These are phyloP conservation scores for Penicillium diatomitis DNA, from an alignment of 495 filamentous ascomycete genomes.

Conservation along the genomic window DNA sequence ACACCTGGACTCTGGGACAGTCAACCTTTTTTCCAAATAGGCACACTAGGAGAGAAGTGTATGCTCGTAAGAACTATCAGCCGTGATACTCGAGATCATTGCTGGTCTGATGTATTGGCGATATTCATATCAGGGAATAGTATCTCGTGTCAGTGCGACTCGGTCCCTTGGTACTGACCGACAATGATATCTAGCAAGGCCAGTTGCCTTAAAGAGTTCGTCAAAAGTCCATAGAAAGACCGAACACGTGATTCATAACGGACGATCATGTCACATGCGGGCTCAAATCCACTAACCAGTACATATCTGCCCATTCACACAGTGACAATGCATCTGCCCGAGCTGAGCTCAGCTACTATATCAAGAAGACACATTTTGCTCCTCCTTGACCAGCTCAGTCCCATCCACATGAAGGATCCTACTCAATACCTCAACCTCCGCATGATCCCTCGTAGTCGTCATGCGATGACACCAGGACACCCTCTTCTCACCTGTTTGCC, in stretches of 20 bases:
- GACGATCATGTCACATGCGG: too few relatives aligned
- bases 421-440: slow-evolving; percentile 55
- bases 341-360: too few relatives aligned
- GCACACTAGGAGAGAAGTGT: background rate
- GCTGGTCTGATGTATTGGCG: background rate
- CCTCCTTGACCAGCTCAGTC: background rate
- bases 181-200: too few relatives aligned
- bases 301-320: too few relatives aligned
- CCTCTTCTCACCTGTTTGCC: slow-evolving; percentile 35
- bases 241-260: too few relatives aligned
- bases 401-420: slow-evolving; percentile 40
- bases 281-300: too few relatives aligned
- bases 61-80: slow-evolving; percentile 3
- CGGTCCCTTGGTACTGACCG: too few relatives aligned
- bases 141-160: too few relatives aligned
- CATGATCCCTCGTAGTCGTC: slow-evolving; percentile 69
- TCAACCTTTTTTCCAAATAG: slow-evolving; percentile 18
- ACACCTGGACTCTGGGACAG: slow-evolving; percentile 16
- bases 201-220: too few relatives aligned
- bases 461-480: slow-evolving; percentile 81
- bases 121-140: background rate
- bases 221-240: too few relatives aligned
- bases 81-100: background rate
- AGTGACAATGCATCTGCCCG: too few relatives aligned
- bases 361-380: background rate